Conservation (phyloP, 345 rosid genomes). For the Populus simonii region DNA sequence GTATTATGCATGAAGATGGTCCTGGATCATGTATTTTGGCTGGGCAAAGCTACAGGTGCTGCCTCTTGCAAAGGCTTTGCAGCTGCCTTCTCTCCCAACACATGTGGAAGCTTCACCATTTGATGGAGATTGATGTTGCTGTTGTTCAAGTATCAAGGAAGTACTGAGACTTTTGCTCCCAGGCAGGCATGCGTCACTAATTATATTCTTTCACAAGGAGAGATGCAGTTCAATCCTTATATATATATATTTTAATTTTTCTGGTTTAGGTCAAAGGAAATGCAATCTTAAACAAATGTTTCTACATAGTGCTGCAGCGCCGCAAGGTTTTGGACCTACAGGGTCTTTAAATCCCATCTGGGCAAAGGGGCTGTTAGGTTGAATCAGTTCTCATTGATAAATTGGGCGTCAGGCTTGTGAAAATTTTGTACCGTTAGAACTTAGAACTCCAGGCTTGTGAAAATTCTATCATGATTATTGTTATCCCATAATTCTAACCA, state of each 20-base stretch:
- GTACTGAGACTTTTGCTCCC: conserved; percentile 14
- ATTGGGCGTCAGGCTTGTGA: conserved; percentile 24
- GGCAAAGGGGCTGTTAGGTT: conserved; percentile 18
- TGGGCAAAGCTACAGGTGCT: conserved; percentile 7
- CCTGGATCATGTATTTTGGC: conserved; percentile 11
- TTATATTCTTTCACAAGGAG: conserved; percentile 39
- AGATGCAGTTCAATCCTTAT: conserved; percentile 23
- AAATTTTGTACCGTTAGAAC: neutral
- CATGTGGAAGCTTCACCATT: conserved; percentile 9
- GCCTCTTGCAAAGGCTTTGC: conserved; percentile 17
- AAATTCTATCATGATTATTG: conserved; percentile 22
- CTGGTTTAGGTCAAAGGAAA: conserved; percentile 26
- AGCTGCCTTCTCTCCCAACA: conserved; percentile 14
- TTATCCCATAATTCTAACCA: conserved; percentile 34
- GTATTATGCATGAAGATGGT: conserved; percentile 46
- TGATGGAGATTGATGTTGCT: conserved; percentile 1
- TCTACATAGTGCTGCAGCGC: conserved; percentile 12
- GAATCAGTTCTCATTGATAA: conserved; percentile 36
- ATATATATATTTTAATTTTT: neutral
- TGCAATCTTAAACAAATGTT: conserved; percentile 2
- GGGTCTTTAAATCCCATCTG: neutral
- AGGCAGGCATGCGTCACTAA: conserved; percentile 29
- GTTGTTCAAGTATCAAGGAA: conserved; percentile 18
- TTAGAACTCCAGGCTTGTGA: conserved; percentile 15
- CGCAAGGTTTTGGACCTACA: conserved; percentile 13